A percentile compares a stretch with the other conserved stretches of the same genome.
These are phyloP conservation scores for Fagus sylvatica DNA, from an alignment of 306 rosid genomes.

Conservation along the genomic window DNA sequence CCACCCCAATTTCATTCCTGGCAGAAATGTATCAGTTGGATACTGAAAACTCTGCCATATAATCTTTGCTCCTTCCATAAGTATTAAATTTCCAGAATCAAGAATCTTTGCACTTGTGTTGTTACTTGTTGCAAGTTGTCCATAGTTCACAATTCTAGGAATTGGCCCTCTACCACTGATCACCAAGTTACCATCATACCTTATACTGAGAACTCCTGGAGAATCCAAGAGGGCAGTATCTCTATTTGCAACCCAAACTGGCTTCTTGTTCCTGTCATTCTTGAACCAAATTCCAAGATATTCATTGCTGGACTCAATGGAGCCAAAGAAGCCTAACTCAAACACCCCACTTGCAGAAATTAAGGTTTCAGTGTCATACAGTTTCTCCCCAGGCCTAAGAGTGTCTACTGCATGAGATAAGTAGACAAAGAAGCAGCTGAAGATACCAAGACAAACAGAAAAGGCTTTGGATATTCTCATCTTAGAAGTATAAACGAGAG, in stretches of 20 bases:
- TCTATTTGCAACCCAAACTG: conserved; percentile 34
- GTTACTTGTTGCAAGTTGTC: no score
- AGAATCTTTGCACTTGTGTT: no score
- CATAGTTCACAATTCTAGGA: not conserved
- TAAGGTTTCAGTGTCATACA: no score
- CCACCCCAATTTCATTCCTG: no score
- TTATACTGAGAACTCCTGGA: not conserved
- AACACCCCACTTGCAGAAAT: not conserved
- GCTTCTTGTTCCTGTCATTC: conserved; percentile 23
- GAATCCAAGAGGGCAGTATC: conserved; percentile 7
- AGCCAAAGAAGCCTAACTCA: conserved; percentile 28
- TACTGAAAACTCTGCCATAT: conserved; percentile 6
- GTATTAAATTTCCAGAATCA: no score
- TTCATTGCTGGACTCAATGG: not conserved
- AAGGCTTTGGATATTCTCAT: no score
- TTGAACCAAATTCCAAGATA: conserved; percentile 37
- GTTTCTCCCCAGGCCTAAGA: no score
- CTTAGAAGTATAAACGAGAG: no score
- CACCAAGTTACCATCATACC: conserved; percentile 17
- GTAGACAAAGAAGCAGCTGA: no score
- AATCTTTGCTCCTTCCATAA: no score
- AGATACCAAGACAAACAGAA: no score
- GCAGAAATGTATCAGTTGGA: not conserved
- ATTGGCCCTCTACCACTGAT: not conserved
- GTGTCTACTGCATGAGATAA: no score